Conservation (phyloP, 176 grass and related monocot genomes). For the Carex pumila region DNA sequence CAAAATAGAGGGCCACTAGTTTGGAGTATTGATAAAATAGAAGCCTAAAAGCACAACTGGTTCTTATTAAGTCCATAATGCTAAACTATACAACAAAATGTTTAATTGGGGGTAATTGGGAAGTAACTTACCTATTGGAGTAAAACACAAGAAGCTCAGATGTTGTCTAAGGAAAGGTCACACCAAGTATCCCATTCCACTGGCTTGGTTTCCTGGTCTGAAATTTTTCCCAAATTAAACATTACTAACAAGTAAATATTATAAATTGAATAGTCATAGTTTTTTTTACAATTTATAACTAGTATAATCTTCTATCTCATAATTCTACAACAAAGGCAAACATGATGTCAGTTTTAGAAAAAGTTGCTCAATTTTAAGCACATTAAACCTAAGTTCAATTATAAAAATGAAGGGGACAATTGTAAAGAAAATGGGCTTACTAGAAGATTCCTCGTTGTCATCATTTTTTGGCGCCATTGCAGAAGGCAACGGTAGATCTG, state of each 20-base stretch:
- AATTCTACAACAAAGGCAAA: background rate
- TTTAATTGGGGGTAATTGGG: background rate
- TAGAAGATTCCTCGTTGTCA: slow-evolving; percentile 57
- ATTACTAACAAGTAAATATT: background rate
- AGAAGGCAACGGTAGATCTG: slow-evolving; percentile 71
- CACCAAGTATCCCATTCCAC: slow-evolving; percentile 71
- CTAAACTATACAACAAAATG: background rate
- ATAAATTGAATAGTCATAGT: background rate
- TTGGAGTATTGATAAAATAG: background rate
- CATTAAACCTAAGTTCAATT: background rate
- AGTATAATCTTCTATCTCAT: background rate
- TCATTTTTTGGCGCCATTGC: slow-evolving; percentile 63
- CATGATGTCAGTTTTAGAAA: background rate
- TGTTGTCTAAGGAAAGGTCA: slow-evolving; percentile 78
- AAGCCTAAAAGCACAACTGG: background rate
- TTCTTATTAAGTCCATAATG: background rate
- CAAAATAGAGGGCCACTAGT: background rate
- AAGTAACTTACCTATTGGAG: slow-evolving; percentile 25
- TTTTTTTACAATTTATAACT: background rate
- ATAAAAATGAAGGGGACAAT: background rate
- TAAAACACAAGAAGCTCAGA: slow-evolving; percentile 30
- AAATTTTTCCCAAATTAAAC: background rate
- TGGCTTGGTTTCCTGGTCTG: slow-evolving; percentile 70
- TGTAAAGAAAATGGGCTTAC: slow-evolving; percentile 24
- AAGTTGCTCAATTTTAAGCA: background rate